Base-by-base conservation (phyloP, 2,329 filamentous ascomycete species). In the Alternaria triticina region DNA sequence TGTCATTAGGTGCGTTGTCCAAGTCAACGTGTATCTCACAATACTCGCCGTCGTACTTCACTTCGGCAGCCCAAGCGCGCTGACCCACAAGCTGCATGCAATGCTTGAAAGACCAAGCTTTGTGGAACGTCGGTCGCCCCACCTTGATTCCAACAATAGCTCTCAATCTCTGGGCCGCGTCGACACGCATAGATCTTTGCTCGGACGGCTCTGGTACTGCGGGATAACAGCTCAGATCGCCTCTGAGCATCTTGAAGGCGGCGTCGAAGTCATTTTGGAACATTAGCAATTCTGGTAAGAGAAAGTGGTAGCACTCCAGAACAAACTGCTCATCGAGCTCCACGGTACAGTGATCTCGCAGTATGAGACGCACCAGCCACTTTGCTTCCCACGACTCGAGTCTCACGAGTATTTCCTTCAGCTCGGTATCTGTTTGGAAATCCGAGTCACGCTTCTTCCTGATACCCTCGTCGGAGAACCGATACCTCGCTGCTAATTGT, bases 41-140 rank as follows among this genome's bases (percentile, higher is more conserved):
- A 69, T 96, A 97, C 78, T 97, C 94, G 33, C 92, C 93, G 71
- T 97, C 93, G 65, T 96, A 88, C 75, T 97, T 97, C 55, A 89
- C 85, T 77, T 97, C 93, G 23, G 93, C 86, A 61, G 90, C 92
- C 86, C 94, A 88, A 12, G 81, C 86, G 15, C 86, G 82, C 0
- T 84, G 83, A 5, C 82, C 84, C 2, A 86, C 83, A 83, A 95
- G 87, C 17, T 88, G 83, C 20, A 92, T 79, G 74, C 91, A 95
- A 74, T 96, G 87, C 62, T 93, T 90, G 70, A 95, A 90, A 4
- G 81, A 82, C 67, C 75, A 77, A 15, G 82, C 83, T 70, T 85
- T 85, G 54, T 76, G 65, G 61, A 83, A 85, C 1, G 71, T 70
- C 2, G 83, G 83, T 22, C 82, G 76, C n/a, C 82, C 79, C 40